Percentiles rank a stretch among this genome's conserved stretches.
Conservation (phyloP, 73 alveolate species). For the Stentor coeruleus region DNA sequence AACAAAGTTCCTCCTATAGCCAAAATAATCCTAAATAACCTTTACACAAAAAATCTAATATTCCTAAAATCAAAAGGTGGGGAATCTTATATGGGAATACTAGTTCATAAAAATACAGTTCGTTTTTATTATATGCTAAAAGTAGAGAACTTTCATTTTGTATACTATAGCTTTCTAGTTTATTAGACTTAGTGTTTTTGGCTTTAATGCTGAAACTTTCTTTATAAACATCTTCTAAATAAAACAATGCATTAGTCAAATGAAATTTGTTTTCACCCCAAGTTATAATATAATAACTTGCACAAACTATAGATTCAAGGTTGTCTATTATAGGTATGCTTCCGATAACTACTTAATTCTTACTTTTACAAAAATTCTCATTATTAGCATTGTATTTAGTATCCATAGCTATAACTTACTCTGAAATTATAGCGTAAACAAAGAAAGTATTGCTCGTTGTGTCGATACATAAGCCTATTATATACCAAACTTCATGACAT, state of each 20-base stretch:
- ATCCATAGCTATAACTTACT: not conserved
- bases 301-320: not conserved
- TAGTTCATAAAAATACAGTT: not conserved
- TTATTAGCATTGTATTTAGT: not conserved
- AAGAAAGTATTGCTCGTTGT: not conserved
- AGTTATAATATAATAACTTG: not conserved
- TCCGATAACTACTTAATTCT: not conserved
- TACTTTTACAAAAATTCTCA: not conserved
- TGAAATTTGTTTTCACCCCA: not conserved
- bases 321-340: not conserved
- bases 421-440: not conserved
- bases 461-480: not conserved
- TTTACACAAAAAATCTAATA: not conserved
- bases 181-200: not conserved
- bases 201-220: not conserved
- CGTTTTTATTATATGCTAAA: not conserved
- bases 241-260: not conserved
- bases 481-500: not conserved
- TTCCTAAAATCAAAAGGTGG: not conserved
- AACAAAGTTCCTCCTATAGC: slow-evolving; percentile 21
- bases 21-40: not conserved
- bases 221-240: not conserved
- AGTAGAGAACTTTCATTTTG: not conserved
- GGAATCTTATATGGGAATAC: not conserved
- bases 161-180: not conserved